Percentiles rank a stretch among this genome's conserved stretches.
Evolutionary conservation across 1,139 yeast genomes (phyloP).

Genomic region (Zygotorulaspora mrakii): DNA sequence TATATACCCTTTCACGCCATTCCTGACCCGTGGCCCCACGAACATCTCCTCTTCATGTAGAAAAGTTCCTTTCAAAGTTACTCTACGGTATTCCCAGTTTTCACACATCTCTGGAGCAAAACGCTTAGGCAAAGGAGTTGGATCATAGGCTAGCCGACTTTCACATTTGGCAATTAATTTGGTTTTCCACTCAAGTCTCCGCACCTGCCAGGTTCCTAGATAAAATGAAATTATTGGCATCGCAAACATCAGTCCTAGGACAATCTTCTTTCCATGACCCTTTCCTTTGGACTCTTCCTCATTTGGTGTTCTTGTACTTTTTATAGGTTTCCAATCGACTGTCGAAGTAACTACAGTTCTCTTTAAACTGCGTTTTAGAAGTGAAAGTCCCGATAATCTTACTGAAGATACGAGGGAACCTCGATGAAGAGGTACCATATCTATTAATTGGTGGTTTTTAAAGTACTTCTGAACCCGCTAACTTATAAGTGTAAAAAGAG

Average conservation of each 20-base stretch:
- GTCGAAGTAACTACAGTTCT: constrained; percentile 59
- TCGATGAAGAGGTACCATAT: neutral
- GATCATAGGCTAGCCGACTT: constrained; percentile 68
- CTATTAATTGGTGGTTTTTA: too few species aligned
- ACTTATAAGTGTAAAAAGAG: too few species aligned
- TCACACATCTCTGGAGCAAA: constrained; percentile 45
- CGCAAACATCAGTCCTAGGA: constrained; percentile 60
- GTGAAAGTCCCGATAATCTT: neutral
- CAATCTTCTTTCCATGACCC: constrained; percentile 45
- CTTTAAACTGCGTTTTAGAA: constrained; percentile 4
- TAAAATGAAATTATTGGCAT: constrained; percentile 88
- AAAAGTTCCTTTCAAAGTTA: constrained; percentile 68
- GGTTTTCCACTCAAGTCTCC: constrained; percentile 85
- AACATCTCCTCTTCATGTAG: constrained; percentile 85
- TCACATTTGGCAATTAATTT: constrained; percentile 78
- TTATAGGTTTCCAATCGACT: constrained; percentile 80
- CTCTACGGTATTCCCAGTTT: constrained; percentile 78
- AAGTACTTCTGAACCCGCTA: too few species aligned
- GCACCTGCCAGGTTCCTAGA: constrained; percentile 91
- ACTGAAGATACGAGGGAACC: neutral
- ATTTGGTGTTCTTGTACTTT: constrained; percentile 47
- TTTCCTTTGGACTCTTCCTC: constrained; percentile 34
- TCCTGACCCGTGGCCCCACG: constrained; percentile 81
- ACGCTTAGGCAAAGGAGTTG: constrained; percentile 64
- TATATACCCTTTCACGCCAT: constrained; percentile 74